phyloP scores from a whole-genome alignment of 164 flowering plant genomes.

The Kalanchoe fedtschenkoi region DNA sequence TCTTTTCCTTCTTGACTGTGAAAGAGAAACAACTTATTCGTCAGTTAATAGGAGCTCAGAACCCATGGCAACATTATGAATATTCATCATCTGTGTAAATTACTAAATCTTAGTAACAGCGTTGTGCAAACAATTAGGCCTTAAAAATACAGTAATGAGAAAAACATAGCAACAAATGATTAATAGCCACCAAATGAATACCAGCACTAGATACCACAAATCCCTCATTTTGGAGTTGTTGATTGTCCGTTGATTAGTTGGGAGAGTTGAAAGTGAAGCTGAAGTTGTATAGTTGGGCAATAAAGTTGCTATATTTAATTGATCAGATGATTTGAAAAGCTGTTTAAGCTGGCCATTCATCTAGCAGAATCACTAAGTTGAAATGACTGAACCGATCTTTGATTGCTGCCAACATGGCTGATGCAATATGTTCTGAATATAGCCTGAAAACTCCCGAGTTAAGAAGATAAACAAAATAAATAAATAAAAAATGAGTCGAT shows the following conservation, averaged over 20 bases:
- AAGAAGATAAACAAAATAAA: slow-evolving; percentile 26
- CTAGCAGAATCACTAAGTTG: slow-evolving; percentile 74
- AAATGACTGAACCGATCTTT: slow-evolving; percentile 85
- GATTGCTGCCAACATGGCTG: slow-evolving; percentile 95
- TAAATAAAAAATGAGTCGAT: not conserved
- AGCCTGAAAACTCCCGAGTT: slow-evolving; percentile 80
- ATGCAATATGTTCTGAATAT: slow-evolving; percentile 84
- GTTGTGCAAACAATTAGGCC: not conserved
- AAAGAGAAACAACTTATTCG: slow-evolving; percentile 10
- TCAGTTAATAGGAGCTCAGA: not conserved
- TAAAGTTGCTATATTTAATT: slow-evolving; percentile 55
- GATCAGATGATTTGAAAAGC: slow-evolving; percentile 71
- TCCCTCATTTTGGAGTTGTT: slow-evolving; percentile 59
- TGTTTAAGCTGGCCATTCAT: slow-evolving; percentile 90
- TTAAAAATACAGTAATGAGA: not conserved
- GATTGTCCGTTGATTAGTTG: slow-evolving; percentile 99
- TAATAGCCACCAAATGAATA: slow-evolving; percentile 31
- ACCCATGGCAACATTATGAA: not conserved
- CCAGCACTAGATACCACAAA: slow-evolving; percentile 72
- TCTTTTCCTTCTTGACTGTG: slow-evolving; percentile 89
- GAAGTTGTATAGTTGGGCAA: slow-evolving; percentile 84
- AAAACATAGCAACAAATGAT: slow-evolving; percentile 6
- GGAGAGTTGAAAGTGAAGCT: slow-evolving; percentile 82
- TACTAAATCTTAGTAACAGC: not conserved
- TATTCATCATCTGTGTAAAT: not conserved